Percentiles rank a stretch among this genome's conserved stretches.
Evolutionary conservation across 768 basidiomycete species (phyloP).

Genomic region (Trametes cingulata): DNA sequence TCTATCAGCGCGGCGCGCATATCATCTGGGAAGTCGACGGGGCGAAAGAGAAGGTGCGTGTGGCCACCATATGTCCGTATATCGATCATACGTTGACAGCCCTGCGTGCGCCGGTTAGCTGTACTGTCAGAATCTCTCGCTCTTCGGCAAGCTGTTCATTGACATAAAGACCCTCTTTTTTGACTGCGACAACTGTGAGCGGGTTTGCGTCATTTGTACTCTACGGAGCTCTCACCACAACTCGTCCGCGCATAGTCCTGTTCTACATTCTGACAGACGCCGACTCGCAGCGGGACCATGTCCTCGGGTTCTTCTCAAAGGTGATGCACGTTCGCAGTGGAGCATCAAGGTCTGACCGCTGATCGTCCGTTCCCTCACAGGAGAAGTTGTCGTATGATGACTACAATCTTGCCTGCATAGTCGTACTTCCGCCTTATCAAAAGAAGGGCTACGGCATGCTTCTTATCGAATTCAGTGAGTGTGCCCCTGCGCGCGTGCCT

Average conservation of each 20-base stretch:
- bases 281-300: slow-evolving; percentile 74
- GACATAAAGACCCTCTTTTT: slow-evolving; percentile 96
- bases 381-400: slow-evolving; percentile 97
- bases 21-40: slow-evolving; percentile 97
- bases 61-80: not conserved
- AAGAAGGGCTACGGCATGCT: slow-evolving; percentile 89
- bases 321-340: slow-evolving; percentile 29
- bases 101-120: slow-evolving; percentile 49
- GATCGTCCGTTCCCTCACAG: slow-evolving; percentile 36
- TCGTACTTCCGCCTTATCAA: slow-evolving; percentile 93
- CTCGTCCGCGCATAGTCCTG: slow-evolving; percentile 52
- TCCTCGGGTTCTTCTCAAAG: slow-evolving; percentile 78
- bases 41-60: slow-evolving; percentile 71
- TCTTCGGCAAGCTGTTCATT: slow-evolving; percentile 98
- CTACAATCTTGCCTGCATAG: slow-evolving; percentile 96
- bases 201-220: not conserved
- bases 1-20: slow-evolving; percentile 88
- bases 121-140: slow-evolving; percentile 93
- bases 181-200: slow-evolving; percentile 82
- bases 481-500: not conserved
- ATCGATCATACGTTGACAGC: slow-evolving; percentile 6
- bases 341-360: not conserved
- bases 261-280: slow-evolving; percentile 94
- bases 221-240: not conserved
- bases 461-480: slow-evolving; percentile 95